Evolutionary conservation across 805 yeast genomes (phyloP), one percentile per base, ranked within the genome.

Genomic region (Barnettozyma populi): DNA sequence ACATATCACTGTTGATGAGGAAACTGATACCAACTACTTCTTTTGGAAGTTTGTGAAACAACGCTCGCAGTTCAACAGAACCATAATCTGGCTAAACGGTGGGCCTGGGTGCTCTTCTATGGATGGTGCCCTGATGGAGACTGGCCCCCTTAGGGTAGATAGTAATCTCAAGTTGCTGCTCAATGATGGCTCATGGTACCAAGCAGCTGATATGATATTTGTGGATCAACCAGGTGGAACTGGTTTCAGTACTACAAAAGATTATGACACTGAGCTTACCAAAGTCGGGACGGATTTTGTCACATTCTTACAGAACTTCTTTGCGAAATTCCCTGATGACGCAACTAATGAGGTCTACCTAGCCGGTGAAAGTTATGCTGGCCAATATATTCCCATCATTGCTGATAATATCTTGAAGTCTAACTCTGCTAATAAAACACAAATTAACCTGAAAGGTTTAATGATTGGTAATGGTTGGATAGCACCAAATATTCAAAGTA

Each of bases 21-120:
- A 38, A 4, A 49, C 56, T 2, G 52, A 54, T 2, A 59, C 62
- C 9, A 53, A 49, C 37, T 57, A 54, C 48, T 61, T 61, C 56
- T 61, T 61, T 46, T 61, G 65, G 65, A 57, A 54, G 43, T 61
- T 60, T 47, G 23, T 42, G 10, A 55, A 59, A 35, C 48, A 48
- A n/a, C 34, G 50, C 7, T 29, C 54, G 2, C 45, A 51, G 19
- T 50, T 51, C 48, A 53, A 73, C 54, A 74, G 73, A 52, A 72
- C 86, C 20, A 74, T 85, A 8, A 74, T 94, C 46, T 94, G 99
- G 98, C 73, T 94, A 20, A 94, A 94, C 64, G 99, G 99, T 36
- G 99, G 99, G 0, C 99, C 99, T 0, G 99, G 99, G 0, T 94
- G 99, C 64, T 90, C 97, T 2, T 90, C 97, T 0, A 81, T 92